Conservation (phyloP, 805 yeast genomes). For the Kluyveromyces nonfermentans region DNA sequence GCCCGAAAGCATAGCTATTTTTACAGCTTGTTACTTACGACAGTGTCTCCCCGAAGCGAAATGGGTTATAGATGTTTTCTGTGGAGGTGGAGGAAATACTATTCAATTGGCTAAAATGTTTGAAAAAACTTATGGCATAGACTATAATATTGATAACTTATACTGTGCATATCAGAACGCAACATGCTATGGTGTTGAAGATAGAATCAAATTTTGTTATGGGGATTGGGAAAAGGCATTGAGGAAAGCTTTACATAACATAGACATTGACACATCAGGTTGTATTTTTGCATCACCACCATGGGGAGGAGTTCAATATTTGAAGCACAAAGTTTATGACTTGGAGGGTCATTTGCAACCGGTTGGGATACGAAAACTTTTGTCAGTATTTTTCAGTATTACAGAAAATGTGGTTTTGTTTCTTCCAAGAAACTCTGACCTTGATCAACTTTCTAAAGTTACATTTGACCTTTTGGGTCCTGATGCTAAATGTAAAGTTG, state of each 20-base stretch:
- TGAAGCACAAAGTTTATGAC: conserved; percentile 36
- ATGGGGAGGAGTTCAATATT: conserved; percentile 75
- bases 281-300: conserved; percentile 73
- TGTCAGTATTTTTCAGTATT: conserved; percentile 34
- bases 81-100: conserved; percentile 85
- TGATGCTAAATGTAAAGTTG: conserved; percentile 36
- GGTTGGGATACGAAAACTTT: conserved; percentile 35
- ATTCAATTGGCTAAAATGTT: conserved; percentile 63
- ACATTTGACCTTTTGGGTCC: conserved; percentile 40
- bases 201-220: conserved; percentile 37
- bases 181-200: conserved; percentile 47
- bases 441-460: conserved; percentile 41
- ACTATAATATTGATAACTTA: conserved; percentile 49
- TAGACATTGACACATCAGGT: conserved; percentile 8
- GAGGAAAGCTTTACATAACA: not conserved
- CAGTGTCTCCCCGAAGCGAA: conserved; percentile 42
- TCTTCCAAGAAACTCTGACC: conserved; percentile 51
- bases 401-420: conserved; percentile 46
- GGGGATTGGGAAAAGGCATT: conserved; percentile 38
- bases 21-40: conserved; percentile 44
- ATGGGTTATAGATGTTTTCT: conserved; percentile 56
- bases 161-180: conserved; percentile 60
- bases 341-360: conserved; percentile 39
- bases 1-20: conserved; percentile 63
- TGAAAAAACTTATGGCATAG: conserved; percentile 51